Conservation (phyloP, 2,329 filamentous ascomycete species). For the Fusarium tupiense region DNA sequence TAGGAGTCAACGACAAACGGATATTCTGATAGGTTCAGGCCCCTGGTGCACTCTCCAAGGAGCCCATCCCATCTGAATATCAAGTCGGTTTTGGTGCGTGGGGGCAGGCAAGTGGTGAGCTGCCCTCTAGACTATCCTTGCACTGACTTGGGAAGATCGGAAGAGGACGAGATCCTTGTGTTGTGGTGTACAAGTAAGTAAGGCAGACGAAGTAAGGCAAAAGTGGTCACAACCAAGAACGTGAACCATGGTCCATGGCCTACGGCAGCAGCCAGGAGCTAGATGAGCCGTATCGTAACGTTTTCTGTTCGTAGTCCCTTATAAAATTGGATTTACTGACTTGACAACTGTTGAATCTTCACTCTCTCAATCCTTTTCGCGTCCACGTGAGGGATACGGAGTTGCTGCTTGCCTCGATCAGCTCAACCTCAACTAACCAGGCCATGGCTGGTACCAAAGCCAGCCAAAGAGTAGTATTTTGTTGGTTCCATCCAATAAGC, state of each 20-base stretch:
- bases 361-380: neutral
- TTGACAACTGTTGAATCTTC: neutral
- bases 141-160: conserved; percentile 17
- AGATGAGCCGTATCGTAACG: neutral
- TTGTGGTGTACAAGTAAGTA: neutral
- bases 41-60: neutral
- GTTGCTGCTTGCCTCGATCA: neutral
- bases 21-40: conserved; percentile 19
- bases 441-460: neutral
- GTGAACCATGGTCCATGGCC: neutral
- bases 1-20: conserved; percentile 1
- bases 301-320: neutral
- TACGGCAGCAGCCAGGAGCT: neutral
- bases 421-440: neutral
- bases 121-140: conserved; percentile 1
- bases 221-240: neutral
- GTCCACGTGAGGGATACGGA: neutral
- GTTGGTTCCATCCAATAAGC: conserved; percentile 11
- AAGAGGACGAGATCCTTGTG: conserved; percentile 17
- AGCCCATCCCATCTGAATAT: conserved; percentile 4
- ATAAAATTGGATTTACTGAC: neutral
- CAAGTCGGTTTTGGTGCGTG: conserved; percentile 17
- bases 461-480: neutral
- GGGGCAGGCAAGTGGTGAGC: conserved; percentile 20
- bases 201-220: neutral